Base-by-base conservation (phyloP, 352 stramenopile species). In the Globisporangium radiosum region DNA sequence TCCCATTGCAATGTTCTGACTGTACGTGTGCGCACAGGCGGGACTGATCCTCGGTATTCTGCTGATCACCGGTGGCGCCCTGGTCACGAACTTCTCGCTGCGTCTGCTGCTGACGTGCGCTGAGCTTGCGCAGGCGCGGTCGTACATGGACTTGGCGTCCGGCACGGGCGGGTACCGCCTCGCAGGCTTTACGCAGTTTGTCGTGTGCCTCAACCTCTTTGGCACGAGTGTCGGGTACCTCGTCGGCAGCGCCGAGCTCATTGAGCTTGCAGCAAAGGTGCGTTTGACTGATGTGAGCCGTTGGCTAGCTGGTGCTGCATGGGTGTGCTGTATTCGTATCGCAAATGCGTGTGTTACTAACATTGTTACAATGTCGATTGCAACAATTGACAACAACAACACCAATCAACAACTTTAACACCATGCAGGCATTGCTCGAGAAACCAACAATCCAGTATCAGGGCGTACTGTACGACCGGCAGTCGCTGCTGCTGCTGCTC, bases 161-260 rank as follows among this genome's bases (percentile, higher is more conserved):
- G 71, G 63, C 48, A 90, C 81, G 1, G 85, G 82, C 49, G 87
- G 87, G 42, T 67, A 66, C 38, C 78, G 76, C 19, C 71, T 93
- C 6, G 80, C 82, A 7, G 67, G 56, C 17, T 90, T 94, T 58
- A 92, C 84, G 38, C 85, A 94, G 62, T 65, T 83, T 36, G 66
- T 91, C 39, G 81, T 96, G 53, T 89, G 82, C 54, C 69, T 93
- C 57, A 96, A 96, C 64, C 66, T 96, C n/a, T 94, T 94, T 60
- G 87, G 87, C 37, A 94, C 85, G n/a, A 77, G 66, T 5, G 79
- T 96, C 9, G 84, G 83, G 14, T 96, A 94, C 45, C 69, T 96
- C 15, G 81, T 94, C 6, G 85, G 83, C 15, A 88, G 80, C 53
- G 79, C 85, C 14, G 85, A 94, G 66, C 64, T 94, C 10, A 75